phyloP scores from a whole-genome alignment of 352 stramenopile genomes.

The Globisporangium acanthophoron region DNA sequence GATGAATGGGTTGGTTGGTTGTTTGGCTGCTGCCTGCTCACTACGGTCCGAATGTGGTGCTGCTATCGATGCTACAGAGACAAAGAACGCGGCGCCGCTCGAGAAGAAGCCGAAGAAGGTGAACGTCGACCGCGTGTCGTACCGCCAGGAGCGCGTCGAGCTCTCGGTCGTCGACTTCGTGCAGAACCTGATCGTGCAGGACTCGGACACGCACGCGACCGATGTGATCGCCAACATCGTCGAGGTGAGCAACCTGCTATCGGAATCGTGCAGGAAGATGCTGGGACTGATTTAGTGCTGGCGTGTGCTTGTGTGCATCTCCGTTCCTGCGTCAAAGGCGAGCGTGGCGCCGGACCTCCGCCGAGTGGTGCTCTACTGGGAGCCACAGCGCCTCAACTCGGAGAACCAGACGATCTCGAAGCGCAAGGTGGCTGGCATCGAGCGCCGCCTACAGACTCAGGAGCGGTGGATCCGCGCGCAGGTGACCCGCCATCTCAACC shows the following conservation, averaged over 20 bases:
- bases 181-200: conserved; percentile 59
- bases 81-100: conserved; percentile 58
- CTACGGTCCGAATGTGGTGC: neutral
- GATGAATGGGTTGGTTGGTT: neutral
- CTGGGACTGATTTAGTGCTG: neutral
- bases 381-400: conserved; percentile 60
- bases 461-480: conserved; percentile 65
- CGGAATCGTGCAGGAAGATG: neutral
- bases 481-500: conserved; percentile 69
- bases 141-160: conserved; percentile 69
- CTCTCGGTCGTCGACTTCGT: conserved; percentile 61
- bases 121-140: conserved; percentile 58
- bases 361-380: conserved; percentile 66
- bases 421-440: conserved; percentile 59
- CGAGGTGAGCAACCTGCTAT: conserved; percentile 27
- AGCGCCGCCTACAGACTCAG: conserved; percentile 53
- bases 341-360: conserved; percentile 65
- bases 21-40: neutral
- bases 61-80: conserved; percentile 29
- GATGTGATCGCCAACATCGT: conserved; percentile 67
- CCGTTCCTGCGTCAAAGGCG: conserved; percentile 21
- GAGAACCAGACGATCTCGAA: conserved; percentile 71
- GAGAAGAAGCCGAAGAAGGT: conserved; percentile 66
- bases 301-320: neutral
- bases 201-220: conserved; percentile 49